Evolutionary conservation across 192 early-diverging fungal genomes (phyloP), one percentile per base, ranked within the genome.

Genomic region (Powellomyces hirtus): DNA sequence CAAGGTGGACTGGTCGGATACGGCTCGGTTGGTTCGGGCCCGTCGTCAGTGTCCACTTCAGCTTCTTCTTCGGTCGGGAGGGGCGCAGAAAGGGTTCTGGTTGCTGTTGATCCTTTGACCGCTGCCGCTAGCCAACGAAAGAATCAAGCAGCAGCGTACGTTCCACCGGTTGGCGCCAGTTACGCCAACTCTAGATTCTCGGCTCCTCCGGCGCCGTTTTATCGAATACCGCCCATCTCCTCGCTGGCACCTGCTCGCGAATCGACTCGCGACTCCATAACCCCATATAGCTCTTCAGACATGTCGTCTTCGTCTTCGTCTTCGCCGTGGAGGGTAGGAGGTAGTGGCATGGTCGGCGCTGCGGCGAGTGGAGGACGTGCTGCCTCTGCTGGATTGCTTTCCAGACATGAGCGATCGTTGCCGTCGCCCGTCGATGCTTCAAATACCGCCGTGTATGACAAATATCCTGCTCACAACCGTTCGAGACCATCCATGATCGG

Each of bases 241-340:
- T 22, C 20, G 16, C 53, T 56, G 27, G 53, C 53, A 5, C 29
- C 53, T 2, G 53, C 53, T 29, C 18, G 53, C 16, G 46, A 49
- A 24, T 49, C 46, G 3, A n/a, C n/a, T n/a, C n/a, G n/a, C 40
- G 40, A 42, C 10, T 33, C 29, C 53, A 33, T 31, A 3, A 56
- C 53, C 16, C 53, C 53, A 4, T 30, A 56, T 31, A 56, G 53
- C 53, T 56, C 53, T 6, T 56, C 53, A 22, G 53, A 56, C 5
- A 56, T 56, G 53, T 56, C 53, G 53, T 56, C 53, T 4, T 56
- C 53, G 6, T 56, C 53, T 30, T 56, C 53, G 29, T 56, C 53
- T 18, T 56, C 53, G 16, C 53, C 53, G 6, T 56, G 53, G 53
- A 16, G 53, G 33, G 53, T 31, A 4, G 53, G 29, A 27, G 29